A percentile compares a stretch with the other conserved stretches of the same genome.
Conservation (phyloP, 345 rosid genomes). For the Citrus sp. region DNA sequence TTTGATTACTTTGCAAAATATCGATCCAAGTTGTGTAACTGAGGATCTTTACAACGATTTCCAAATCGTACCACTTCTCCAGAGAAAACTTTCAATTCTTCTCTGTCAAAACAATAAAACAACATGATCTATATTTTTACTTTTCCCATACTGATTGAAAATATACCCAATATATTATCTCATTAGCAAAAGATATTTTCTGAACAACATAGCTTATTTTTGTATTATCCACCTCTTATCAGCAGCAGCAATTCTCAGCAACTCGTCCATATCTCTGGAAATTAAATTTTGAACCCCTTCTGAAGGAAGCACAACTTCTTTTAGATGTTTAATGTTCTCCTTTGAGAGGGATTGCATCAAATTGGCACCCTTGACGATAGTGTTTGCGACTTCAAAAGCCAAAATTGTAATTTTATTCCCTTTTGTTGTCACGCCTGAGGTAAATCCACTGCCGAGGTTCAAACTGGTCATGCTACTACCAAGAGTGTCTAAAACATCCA, state of each 20-base stretch:
- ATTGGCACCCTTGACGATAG: slow-evolving; percentile 90
- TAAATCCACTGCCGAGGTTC: slow-evolving; percentile 61
- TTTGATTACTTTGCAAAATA: slow-evolving; percentile 77
- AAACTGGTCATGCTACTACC: slow-evolving; percentile 95
- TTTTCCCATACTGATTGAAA: background rate
- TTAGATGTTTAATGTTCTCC: slow-evolving; percentile 64
- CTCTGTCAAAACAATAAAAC: slow-evolving; percentile 45
- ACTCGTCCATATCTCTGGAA: slow-evolving; percentile 79
- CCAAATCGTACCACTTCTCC: slow-evolving; percentile 98
- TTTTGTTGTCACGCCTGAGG: slow-evolving; percentile 72
- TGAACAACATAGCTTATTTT: background rate
- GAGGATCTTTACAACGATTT: slow-evolving; percentile 98
- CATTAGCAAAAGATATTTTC: background rate
- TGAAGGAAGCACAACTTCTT: slow-evolving; percentile 84
- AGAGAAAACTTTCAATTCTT: slow-evolving; percentile 78
- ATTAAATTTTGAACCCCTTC: slow-evolving; percentile 83
- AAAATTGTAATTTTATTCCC: slow-evolving; percentile 79
- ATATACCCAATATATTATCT: background rate
- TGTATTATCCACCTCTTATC: slow-evolving; percentile 73
- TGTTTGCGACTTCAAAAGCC: slow-evolving; percentile 95
- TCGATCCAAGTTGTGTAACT: slow-evolving; percentile 94
- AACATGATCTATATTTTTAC: slow-evolving; percentile 1
- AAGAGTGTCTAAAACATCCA: slow-evolving; percentile 86
- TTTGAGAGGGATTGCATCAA: slow-evolving; percentile 85
- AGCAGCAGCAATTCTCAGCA: slow-evolving; percentile 72